Evolutionary conservation across 768 basidiomycete genomes (phyloP).

Genomic region (Hortiboletus flavorubellus): DNA sequence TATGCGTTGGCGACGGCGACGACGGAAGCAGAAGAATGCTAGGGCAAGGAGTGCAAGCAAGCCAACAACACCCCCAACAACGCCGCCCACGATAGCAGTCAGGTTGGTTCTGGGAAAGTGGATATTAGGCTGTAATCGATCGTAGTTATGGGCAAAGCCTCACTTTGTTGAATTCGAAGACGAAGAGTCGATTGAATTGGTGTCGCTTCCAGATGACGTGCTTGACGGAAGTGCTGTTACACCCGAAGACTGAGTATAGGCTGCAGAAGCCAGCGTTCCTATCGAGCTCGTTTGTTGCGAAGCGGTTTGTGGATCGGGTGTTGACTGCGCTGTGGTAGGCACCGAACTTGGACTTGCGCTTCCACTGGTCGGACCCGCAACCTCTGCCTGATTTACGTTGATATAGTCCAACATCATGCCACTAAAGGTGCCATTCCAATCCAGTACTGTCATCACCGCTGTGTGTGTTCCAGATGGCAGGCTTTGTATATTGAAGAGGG

Average conservation of each 20-base stretch:
- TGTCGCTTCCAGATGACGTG: slow-evolving; percentile 6
- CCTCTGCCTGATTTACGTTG: slow-evolving; percentile 21
- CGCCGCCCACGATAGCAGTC: slow-evolving; percentile 16
- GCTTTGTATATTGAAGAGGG: slow-evolving; percentile 21
- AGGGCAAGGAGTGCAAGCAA: slow-evolving; percentile 16
- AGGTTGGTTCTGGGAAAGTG: slow-evolving; percentile 9
- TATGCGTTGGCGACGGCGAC: slow-evolving; percentile 7
- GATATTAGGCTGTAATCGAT: not conserved
- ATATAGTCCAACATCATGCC: slow-evolving; percentile 32
- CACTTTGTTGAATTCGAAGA: slow-evolving; percentile 12
- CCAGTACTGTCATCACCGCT: slow-evolving; percentile 22
- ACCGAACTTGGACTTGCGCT: not conserved
- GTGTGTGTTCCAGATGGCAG: slow-evolving; percentile 23
- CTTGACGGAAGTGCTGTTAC: slow-evolving; percentile 11
- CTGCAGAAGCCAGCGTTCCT: not conserved
- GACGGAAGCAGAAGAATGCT: slow-evolving; percentile 9
- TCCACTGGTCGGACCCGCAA: slow-evolving; percentile 1
- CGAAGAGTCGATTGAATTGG: not conserved
- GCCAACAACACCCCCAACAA: slow-evolving; percentile 15
- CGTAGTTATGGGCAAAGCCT: not conserved
- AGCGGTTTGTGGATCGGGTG: not conserved
- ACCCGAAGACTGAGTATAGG: not conserved
- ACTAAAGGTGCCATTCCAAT: slow-evolving; percentile 25
- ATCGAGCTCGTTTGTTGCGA: not conserved
- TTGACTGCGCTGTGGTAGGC: slow-evolving; percentile 1